A percentile compares a stretch with the other conserved stretches of the same genome.
phyloP scores from a whole-genome alignment of 2,329 filamentous ascomycete genomes.

The Emmonsiellopsis sp. region DNA sequence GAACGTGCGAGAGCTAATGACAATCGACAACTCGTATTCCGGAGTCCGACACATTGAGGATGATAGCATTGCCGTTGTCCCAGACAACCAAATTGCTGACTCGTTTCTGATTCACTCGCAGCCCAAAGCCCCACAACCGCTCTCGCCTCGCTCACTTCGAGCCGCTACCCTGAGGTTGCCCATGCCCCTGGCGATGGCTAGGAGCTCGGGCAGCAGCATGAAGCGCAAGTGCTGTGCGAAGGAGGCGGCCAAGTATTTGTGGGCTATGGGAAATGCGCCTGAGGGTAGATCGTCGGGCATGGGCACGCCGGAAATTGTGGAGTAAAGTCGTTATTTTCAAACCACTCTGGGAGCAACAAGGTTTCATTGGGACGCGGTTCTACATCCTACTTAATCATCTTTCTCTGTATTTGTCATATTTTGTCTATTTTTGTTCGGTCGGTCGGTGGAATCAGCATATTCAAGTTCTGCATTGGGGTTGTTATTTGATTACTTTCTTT shows the following conservation, averaged over 20 bases:
- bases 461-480: too few relatives aligned
- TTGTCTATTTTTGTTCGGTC: too few relatives aligned
- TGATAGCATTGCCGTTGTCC: conserved; percentile 14
- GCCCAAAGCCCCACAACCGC: conserved; percentile 12
- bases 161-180: conserved; percentile 14
- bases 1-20: conserved; percentile 29
- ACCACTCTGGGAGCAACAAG: too few relatives aligned
- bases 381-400: too few relatives aligned
- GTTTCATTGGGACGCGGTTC: too few relatives aligned
- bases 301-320: neutral
- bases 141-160: conserved; percentile 11
- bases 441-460: too few relatives aligned
- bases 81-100: conserved; percentile 23
- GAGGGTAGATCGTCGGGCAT: neutral
- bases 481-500: too few relatives aligned
- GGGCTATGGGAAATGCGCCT: neutral
- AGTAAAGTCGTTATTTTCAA: neutral
- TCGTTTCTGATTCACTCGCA: conserved; percentile 19
- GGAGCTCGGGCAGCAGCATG: conserved; percentile 19
- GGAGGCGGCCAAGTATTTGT: conserved; percentile 17
- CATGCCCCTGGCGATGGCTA: conserved; percentile 21
- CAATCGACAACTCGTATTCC: conserved; percentile 11
- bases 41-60: conserved; percentile 14
- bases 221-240: conserved; percentile 34
- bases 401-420: too few relatives aligned